Evolutionary conservation across 2,329 filamentous ascomycete genomes (phyloP).

Genomic region (Fusarium sp.): DNA sequence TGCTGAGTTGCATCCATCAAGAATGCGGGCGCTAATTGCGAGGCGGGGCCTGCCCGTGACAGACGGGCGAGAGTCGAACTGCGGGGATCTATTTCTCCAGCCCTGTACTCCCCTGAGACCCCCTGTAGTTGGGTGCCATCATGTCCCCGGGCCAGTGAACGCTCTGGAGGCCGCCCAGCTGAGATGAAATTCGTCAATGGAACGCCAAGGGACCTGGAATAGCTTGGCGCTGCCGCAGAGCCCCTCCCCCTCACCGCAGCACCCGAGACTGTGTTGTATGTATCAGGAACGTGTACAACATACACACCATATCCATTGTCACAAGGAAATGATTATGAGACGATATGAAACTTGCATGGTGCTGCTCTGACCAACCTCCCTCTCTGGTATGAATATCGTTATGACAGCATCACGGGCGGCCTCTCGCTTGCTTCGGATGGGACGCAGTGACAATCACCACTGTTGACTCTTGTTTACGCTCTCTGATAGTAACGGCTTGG

Average conservation of each 20-base stretch:
- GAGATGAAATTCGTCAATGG: constrained; percentile 2
- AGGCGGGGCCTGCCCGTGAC: constrained; percentile 3
- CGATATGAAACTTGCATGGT: constrained; percentile 26
- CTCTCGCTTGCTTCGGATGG: constrained; percentile 15
- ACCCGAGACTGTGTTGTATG: constrained; percentile 24
- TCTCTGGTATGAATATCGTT: background rate
- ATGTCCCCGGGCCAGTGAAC: background rate
- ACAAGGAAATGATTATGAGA: constrained; percentile 25
- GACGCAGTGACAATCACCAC: background rate
- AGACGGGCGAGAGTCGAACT: background rate
- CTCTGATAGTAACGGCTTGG: background rate
- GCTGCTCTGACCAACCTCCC: constrained; percentile 17
- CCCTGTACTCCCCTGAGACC: constrained; percentile 18
- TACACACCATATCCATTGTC: constrained; percentile 17
- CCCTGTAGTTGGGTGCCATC: constrained; percentile 1
- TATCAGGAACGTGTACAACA: constrained; percentile 15
- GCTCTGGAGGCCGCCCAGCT: constrained; percentile 29
- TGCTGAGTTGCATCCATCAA: constrained; percentile 1
- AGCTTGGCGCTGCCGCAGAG: constrained; percentile 34
- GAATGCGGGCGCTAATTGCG: constrained; percentile 31
- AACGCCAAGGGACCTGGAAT: constrained; percentile 33
- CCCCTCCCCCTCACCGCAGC: constrained; percentile 36
- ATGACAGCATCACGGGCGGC: constrained; percentile 20
- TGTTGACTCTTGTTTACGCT: background rate
- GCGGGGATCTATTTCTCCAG: constrained; percentile 20